Percentiles rank a stretch among this genome's conserved stretches.
phyloP scores from a whole-genome alignment of 2,329 filamentous ascomycete genomes.

The Aspergillus luchuensis region DNA sequence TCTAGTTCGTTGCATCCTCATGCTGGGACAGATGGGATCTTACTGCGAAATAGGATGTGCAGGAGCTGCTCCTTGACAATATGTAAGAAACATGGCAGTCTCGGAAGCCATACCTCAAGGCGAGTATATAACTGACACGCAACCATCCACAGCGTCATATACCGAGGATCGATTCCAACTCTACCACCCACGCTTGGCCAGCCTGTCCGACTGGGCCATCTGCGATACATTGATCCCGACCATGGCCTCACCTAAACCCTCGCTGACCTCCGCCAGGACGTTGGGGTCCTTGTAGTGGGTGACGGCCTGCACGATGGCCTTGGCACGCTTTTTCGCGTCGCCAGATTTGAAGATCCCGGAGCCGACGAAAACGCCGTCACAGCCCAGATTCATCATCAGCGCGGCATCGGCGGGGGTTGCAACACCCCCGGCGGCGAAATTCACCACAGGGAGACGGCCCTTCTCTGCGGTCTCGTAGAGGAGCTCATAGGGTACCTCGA shows the following conservation, averaged over 20 bases:
- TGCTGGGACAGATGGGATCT: too few relatives aligned
- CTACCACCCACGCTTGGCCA: conserved; percentile 87
- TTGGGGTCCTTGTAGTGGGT: conserved; percentile 86
- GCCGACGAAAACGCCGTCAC: conserved; percentile 96
- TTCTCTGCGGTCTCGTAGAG: conserved; percentile 84
- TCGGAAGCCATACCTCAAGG: too few relatives aligned
- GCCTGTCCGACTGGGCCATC: conserved; percentile 76
- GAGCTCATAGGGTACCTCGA: conserved; percentile 75
- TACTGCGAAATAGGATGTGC: too few relatives aligned
- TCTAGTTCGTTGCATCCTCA: too few relatives aligned
- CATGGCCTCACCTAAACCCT: conserved; percentile 92
- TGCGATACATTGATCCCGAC: conserved; percentile 85
- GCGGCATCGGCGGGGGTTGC: conserved; percentile 97
- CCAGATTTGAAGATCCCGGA: conserved; percentile 97
- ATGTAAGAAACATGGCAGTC: too few relatives aligned
- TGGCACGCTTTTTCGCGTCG: conserved; percentile 83
- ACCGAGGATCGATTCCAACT: too few relatives aligned
- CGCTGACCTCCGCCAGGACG: conserved; percentile 82
- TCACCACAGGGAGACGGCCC: conserved; percentile 88
- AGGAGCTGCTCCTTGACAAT: too few relatives aligned
- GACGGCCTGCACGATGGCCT: conserved; percentile 90
- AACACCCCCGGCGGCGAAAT: conserved; percentile 96
- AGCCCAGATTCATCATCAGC: conserved; percentile 98
- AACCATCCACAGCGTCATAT: too few relatives aligned
- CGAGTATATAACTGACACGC: too few relatives aligned